phyloP scores from a whole-genome alignment of 225 moss, liverwort and hornwort species.

The Sphagnum tenellum region DNA sequence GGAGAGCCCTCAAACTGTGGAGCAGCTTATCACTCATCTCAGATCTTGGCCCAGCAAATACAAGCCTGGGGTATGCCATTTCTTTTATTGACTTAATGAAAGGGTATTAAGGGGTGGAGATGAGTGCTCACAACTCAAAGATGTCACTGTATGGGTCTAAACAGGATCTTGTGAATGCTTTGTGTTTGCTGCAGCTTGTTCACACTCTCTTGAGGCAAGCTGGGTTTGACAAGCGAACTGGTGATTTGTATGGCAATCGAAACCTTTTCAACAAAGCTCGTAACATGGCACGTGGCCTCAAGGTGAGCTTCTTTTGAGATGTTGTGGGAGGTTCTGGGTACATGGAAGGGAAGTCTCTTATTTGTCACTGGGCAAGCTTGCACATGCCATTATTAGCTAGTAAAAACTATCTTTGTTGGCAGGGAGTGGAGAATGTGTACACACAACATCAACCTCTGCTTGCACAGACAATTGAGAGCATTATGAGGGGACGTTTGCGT shows the following conservation, averaged over 20 bases:
- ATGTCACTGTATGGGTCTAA: not conserved
- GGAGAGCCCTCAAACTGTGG: conserved; percentile 88
- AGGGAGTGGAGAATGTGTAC: conserved; percentile 99
- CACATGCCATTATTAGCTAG: no score
- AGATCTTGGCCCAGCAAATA: conserved; percentile 55
- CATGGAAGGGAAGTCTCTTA: not conserved
- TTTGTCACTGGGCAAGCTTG: not conserved
- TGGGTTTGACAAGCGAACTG: conserved; percentile 92
- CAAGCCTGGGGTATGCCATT: conserved; percentile 72
- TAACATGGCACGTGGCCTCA: conserved; percentile 94
- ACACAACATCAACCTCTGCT: conserved; percentile 97
- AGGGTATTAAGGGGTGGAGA: not conserved
- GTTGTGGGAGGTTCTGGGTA: not conserved
- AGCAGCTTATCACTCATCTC: conserved; percentile 75
- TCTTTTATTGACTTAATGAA: not conserved
- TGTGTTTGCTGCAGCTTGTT: conserved; percentile 54
- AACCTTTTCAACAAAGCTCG: conserved; percentile 91
- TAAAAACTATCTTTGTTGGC: not conserved
- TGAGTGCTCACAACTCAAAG: not conserved
- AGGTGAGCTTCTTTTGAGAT: conserved; percentile 31
- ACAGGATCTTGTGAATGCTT: no score
- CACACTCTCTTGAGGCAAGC: conserved; percentile 75
- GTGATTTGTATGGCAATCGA: conserved; percentile 92
- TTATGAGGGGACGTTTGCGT: conserved; percentile 75
- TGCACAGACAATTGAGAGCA: conserved; percentile 93